Base-by-base conservation (phyloP, 306 rosid species). In the Quercus berberidifolia region DNA sequence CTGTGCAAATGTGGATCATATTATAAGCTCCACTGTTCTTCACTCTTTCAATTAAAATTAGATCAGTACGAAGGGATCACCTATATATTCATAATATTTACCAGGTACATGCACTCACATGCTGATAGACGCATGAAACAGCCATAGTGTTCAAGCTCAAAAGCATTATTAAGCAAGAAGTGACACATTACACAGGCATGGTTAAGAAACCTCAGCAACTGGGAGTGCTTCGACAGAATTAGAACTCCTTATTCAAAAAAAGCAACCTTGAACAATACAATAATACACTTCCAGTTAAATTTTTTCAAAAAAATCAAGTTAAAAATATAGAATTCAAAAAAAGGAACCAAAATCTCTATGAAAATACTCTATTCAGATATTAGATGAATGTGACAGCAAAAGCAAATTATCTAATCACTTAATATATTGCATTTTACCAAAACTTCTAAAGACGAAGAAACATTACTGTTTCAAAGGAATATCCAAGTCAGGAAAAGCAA, bases 391-490 rank as follows among this genome's bases (percentile, higher is more conserved):
- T 19, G 8, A 8, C 26, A 2, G 15, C 7, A 67, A 43, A 19
- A 21, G 15, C 15, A 55, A n/a, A 68, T 67, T n/a, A 69, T 41
- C 41, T 3, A 13, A 33, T 11, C 49, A 67, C 51, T 31, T 9
- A 51, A 51, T 12, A 54, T 46, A 46, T 21, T 54, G 59, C 31
- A 28, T 18, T 25, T 5, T 1, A 55, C 78, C 51, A 17, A 6
- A 59, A 75, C 65, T 23, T 35, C 51, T 35, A 35, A 52, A 74
- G 69, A 51, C 33, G 23, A 59, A 55, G 63, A 64, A 71, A 63
- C 19, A 21, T 26, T 65, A 67, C 26, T 41, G 57, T 20, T 78
- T 78, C 78, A 83, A 23, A 83, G 74, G 60, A 30, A 63, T 20
- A 71, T 11, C 55, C 18, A 63, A 68, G 19, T 10, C 4, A 5